Evolutionary conservation across 2,329 filamentous ascomycete genomes (phyloP).

Genomic region (Talaromyces piceae): DNA sequence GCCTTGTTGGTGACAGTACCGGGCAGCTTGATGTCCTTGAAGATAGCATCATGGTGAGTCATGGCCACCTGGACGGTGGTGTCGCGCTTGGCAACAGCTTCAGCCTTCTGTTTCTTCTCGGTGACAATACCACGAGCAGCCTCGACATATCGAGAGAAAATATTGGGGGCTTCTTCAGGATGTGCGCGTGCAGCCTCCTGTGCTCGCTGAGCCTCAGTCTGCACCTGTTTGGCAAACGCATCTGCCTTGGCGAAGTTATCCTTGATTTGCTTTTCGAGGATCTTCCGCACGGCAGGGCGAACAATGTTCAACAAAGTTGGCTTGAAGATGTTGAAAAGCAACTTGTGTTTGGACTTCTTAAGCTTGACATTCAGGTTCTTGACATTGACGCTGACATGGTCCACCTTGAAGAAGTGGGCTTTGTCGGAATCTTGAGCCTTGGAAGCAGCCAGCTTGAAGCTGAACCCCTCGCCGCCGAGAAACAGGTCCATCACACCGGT

Average conservation of each 20-base stretch:
- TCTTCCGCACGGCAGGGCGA: constrained; percentile 77
- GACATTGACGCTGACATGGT: constrained; percentile 76
- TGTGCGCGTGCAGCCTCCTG: constrained; percentile 58
- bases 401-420: constrained; percentile 88
- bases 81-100: constrained; percentile 49
- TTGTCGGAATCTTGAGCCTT: constrained; percentile 67
- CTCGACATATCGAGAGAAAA: constrained; percentile 76
- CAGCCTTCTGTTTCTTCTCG: constrained; percentile 70
- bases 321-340: constrained; percentile 80
- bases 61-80: constrained; percentile 76
- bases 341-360: constrained; percentile 91
- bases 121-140: constrained; percentile 67
- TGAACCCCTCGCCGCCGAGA: constrained; percentile 78
- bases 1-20: constrained; percentile 89
- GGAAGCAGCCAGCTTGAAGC: constrained; percentile 84
- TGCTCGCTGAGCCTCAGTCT: constrained; percentile 73
- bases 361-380: constrained; percentile 80
- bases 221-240: constrained; percentile 63
- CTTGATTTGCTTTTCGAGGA: constrained; percentile 80
- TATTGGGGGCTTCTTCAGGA: constrained; percentile 67
- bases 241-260: constrained; percentile 74
- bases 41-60: constrained; percentile 83
- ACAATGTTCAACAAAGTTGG: constrained; percentile 77
- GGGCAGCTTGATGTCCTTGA: constrained; percentile 78
- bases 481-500: constrained; percentile 82